Conservation (phyloP, 345 rosid species). For the Sonneratia alba region DNA sequence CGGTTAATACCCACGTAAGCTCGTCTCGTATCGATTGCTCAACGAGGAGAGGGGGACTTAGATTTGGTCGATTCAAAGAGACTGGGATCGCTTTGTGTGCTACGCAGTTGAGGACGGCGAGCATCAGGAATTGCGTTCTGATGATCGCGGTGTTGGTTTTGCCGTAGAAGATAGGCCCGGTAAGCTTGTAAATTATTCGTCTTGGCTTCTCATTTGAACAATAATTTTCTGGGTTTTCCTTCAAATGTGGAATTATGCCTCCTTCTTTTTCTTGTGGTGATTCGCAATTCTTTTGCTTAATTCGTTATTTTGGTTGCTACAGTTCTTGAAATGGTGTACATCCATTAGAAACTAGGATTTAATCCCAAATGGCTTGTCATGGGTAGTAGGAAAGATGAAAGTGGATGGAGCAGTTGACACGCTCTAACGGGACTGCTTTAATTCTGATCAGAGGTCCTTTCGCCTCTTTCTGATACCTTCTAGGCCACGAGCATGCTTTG, state of each 20-base stretch:
- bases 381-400: neutral
- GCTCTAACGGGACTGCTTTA: too few relatives aligned
- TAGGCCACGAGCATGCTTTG: too few relatives aligned
- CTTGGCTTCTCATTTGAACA: neutral
- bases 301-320: neutral
- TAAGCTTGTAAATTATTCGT: constrained; percentile 6
- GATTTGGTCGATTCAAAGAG: constrained; percentile 15
- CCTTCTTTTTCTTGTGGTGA: neutral
- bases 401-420: neutral
- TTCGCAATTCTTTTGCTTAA: neutral
- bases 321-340: neutral
- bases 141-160: constrained; percentile 25
- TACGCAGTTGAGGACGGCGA: constrained; percentile 46
- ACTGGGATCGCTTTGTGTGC: constrained; percentile 19
- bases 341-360: neutral
- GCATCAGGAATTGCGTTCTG: constrained; percentile 23
- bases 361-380: neutral
- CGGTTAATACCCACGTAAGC: constrained; percentile 14
- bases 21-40: constrained; percentile 14
- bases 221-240: neutral
- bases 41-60: constrained; percentile 18
- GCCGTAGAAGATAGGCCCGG: constrained; percentile 67
- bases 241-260: neutral
- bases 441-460: too few relatives aligned
- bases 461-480: too few relatives aligned